Base-by-base conservation (phyloP, 75 land plant genomes). In the Pinus tabuliformis region DNA sequence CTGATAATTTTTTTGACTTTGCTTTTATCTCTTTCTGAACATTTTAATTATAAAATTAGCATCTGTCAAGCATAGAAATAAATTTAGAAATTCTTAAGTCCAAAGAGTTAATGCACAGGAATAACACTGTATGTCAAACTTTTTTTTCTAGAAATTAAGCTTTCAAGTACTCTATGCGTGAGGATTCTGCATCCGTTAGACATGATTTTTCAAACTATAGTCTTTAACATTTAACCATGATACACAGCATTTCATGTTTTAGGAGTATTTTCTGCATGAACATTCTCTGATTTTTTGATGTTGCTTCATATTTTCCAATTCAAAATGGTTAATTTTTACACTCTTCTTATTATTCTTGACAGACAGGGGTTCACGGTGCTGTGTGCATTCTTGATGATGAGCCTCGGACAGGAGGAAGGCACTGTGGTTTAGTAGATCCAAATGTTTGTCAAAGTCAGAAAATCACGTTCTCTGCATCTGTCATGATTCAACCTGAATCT, bases 381-480 rank as follows among this genome's bases (percentile, higher is more conserved):
- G 88, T 97, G 3, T 97, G 99, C 78, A 81, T 97, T 36, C 87
- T 97, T 73, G 99, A 93, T 81, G 98, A 96, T 79, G 99, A 97
- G 68, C 98, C 98, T 52, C 90, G 88, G 52, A 80, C 83, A 66
- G 84, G 81, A 66, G 98, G 98, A 30, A 83, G 90, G 63, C 81
- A 84, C 62, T 97, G 94, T 86, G 99, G 99, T 21, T 74, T 77
- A 70, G 83, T 97, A 82, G 98, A 97, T 79, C 83, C 84, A 11
- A 76, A 78, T 82, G 57, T 97, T 57, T 97, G 99, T 79, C 90
- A 80, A 36, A 89, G 88, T 81, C 79, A 76, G 73, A 91, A 88
- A 78, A 85, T 95, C 61, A 95, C 87, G 56, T 92, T 91, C 84
- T 97, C 99, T 45, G 81, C 90, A 74, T 89, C 98, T 9, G 89